Percentiles rank a stretch among this genome's conserved stretches.
Evolutionary conservation across 768 basidiomycete species (phyloP).

Genomic region (Neoboletus magnificus): DNA sequence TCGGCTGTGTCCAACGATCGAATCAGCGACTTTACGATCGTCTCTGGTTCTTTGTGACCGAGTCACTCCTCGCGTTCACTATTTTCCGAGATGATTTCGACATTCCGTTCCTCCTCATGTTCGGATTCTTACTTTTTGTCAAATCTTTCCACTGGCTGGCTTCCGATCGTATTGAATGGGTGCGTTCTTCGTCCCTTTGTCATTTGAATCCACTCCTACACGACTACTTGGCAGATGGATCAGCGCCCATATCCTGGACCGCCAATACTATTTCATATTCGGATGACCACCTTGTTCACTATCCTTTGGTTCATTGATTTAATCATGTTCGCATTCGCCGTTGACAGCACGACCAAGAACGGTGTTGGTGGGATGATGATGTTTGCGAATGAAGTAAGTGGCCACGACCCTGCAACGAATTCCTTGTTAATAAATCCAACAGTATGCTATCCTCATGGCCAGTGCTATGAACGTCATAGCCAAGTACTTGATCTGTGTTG

Average conservation of each 20-base stretch:
- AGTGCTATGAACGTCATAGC: constrained; percentile 72
- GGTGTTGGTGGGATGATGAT: constrained; percentile 91
- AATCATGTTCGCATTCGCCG: constrained; percentile 73
- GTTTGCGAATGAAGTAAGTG: constrained; percentile 86
- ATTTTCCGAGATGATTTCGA: constrained; percentile 97
- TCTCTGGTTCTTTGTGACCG: constrained; percentile 97
- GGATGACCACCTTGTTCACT: constrained; percentile 71
- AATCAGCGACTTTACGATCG: constrained; percentile 88
- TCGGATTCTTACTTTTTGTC: constrained; percentile 88
- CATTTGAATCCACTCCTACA: not conserved
- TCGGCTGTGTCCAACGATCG: not conserved
- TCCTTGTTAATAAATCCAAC: constrained; percentile 14
- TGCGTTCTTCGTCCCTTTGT: constrained; percentile 35
- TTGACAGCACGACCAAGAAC: constrained; percentile 73
- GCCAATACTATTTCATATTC: constrained; percentile 76
- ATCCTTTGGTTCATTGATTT: constrained; percentile 75
- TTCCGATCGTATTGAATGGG: constrained; percentile 94
- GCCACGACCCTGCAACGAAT: not conserved
- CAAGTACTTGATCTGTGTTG: constrained; percentile 78
- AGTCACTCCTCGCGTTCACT: constrained; percentile 92
- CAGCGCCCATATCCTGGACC: constrained; percentile 89
- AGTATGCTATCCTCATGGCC: constrained; percentile 90
- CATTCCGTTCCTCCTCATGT: constrained; percentile 89
- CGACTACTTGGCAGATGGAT: constrained; percentile 76
- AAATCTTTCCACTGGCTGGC: constrained; percentile 99